phyloP scores from a whole-genome alignment of 2,329 filamentous ascomycete species.

The Aspergillus ochraceus region DNA sequence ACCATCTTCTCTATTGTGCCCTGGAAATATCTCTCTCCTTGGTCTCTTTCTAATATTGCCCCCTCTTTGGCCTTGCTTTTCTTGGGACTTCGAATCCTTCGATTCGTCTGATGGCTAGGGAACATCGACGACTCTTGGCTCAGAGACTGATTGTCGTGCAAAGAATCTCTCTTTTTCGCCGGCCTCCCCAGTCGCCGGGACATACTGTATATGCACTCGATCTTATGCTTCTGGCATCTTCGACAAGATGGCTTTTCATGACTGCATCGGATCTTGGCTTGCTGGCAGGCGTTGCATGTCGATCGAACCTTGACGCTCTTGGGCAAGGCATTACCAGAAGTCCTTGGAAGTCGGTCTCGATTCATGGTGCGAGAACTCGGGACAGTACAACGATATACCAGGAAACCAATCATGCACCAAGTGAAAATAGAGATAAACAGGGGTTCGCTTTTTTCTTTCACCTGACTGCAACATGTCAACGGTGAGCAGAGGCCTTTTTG shows the following conservation, averaged over 20 bases:
- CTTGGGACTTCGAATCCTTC: constrained; percentile 12
- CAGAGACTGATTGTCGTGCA: constrained; percentile 1
- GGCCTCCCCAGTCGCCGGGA: constrained; percentile 36
- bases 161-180: constrained; percentile 29
- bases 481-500: neutral
- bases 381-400: neutral
- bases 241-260: constrained; percentile 37
- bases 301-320: constrained; percentile 38
- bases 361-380: constrained; percentile 7
- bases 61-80: constrained; percentile 14
- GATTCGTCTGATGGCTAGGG: constrained; percentile 2
- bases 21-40: neutral
- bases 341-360: constrained; percentile 1
- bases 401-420: neutral
- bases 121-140: neutral
- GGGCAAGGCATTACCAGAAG: constrained; percentile 19
- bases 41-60: neutral
- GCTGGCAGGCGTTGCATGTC: constrained; percentile 41
- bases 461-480: neutral
- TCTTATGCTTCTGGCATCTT: constrained; percentile 35
- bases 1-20: neutral
- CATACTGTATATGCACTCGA: constrained; percentile 37
- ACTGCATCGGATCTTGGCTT: constrained; percentile 40
- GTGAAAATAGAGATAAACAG: neutral
- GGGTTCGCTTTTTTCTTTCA: neutral